Base-by-base conservation (phyloP, 2,329 filamentous ascomycete genomes). In the Paraconiothyrium brasiliense region DNA sequence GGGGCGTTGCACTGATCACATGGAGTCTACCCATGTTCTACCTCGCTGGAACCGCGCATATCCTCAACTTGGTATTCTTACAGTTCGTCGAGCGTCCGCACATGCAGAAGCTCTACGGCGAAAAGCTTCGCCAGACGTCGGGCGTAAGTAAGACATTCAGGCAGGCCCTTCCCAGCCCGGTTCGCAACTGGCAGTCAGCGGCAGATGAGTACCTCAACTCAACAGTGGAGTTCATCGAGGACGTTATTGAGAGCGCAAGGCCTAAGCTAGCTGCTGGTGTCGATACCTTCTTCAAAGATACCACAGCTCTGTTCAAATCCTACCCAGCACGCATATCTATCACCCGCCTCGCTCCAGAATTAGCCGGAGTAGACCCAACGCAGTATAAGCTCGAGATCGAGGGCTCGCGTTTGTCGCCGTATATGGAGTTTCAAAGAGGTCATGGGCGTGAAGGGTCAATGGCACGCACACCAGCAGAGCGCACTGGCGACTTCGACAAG, bases 81-180 rank as follows among this genome's bases (percentile, higher is more conserved):
- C 92, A 97, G 61, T 92, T 94, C 67, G 92, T 99, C 10, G 95
- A 99, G 80, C 90, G 94, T 62, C 95, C 94, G 14, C 95, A 99
- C 78, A 98, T 99, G 94, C 92, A 97, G 78, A 98, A 97, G 84
- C 87, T 98, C 20, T 99, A 99, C 73, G 94, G 95, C 46, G 86
- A 89, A 70, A 90, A 89, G 69, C 83, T 99, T 49, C 90, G 95
- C 61, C 84, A 90, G 66, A 93, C 97, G 77, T 95, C 95, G 11
- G 95, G 95, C 54, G 85, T 99, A 43, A 94, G 94, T 61, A 96
- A 94, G 81, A 97, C 92, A 72, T 86, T 99, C 76, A 92, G 93
- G 78, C 89, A 91, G 65, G 93, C 93, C 11, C 83, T 99, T 27
- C 95, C 95, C 3, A 88, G 90, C 2, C 92, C 93, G 2, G 87